Base-by-base conservation (phyloP, 257 asterid species). In the Fraxinus anomala region DNA sequence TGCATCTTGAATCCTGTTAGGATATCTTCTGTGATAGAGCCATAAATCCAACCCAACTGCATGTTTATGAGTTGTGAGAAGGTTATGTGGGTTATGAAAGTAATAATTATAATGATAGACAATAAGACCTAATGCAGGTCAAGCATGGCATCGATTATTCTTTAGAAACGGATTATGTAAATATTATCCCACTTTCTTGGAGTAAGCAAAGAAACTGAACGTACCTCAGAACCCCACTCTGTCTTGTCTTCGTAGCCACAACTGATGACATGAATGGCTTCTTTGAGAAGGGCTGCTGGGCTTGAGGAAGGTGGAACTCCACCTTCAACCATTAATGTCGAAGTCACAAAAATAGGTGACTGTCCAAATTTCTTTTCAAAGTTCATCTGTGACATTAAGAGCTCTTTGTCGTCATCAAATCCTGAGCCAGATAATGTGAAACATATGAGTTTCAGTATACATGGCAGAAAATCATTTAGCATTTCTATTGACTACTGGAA, bases 161-260 rank as follows among this genome's bases (percentile, higher is more conserved):
- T 63, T 19, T 63, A 8, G 33, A 63, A 23, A 24, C 7, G 66
- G 11, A 28, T n/a, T 56, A 19, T n/a, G 33, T 23, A 6, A 10
- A 24, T 63, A 63, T 63, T 63, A 19, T 59, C 3, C 14, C 68
- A 8, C 68, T 54, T 54, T 56, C 23, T 56, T n/a, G n/a, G n/a
- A 56, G 56, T 67, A 72, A 11, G 42, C 8, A n/a, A n/a, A n/a
- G n/a, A n/a, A n/a, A n/a, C n/a, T n/a, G n/a, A n/a, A n/a, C n/a
- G 2, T 89, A 94, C 98, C 97, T 94, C 99, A 33, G 82, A 59
- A 17, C 99, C 99, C 99, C 99, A 94, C 83, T 94, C 99, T 73
- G 99, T 94, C 79, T 94, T 94, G 87, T 92, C 97, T 85, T 94
- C 99, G 33, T 94, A 94, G 80, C 99, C 99, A 30, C 99, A 94